Evolutionary conservation across 208 protist genomes (phyloP).

Genomic region (Crithidia fasciculata): DNA sequence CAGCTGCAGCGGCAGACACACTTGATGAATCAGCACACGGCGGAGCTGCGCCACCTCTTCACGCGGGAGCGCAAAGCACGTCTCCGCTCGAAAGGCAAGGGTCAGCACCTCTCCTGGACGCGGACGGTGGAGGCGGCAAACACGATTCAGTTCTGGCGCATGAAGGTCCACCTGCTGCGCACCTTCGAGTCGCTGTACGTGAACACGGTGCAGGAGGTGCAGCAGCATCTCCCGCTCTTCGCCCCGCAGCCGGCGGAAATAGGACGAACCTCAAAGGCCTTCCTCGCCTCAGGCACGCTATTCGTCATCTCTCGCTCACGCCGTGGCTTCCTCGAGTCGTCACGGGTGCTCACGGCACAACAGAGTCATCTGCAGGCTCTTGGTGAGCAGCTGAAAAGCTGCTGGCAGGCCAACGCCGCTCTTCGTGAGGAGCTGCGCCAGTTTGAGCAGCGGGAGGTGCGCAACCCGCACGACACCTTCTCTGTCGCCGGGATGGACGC

Average conservation of each 20-base stretch:
- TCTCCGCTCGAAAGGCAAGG: slow-evolving; percentile 18
- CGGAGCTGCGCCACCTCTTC: slow-evolving; percentile 17
- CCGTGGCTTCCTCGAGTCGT: slow-evolving; percentile 7
- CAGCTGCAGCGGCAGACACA: slow-evolving; percentile 20
- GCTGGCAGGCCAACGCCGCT: slow-evolving; percentile 24
- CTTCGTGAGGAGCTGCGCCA: slow-evolving; percentile 28
- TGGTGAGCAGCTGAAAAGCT: slow-evolving; percentile 18
- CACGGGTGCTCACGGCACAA: slow-evolving; percentile 16
- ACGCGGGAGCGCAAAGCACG: slow-evolving; percentile 21
- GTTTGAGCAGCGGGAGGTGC: slow-evolving; percentile 26
- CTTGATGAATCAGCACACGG: slow-evolving; percentile 8
- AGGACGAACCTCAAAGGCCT: too few species aligned
- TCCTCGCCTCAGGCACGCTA: not conserved
- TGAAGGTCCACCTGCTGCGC: slow-evolving; percentile 26
- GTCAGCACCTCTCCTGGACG: slow-evolving; percentile 33
- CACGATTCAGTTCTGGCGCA: slow-evolving; percentile 38
- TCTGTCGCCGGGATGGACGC: slow-evolving; percentile 25
- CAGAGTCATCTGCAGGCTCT: slow-evolving; percentile 21
- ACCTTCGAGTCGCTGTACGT: slow-evolving; percentile 30
- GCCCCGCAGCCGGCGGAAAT: not conserved
- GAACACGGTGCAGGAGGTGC: not conserved
- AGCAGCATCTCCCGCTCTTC: slow-evolving; percentile 14
- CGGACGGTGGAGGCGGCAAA: slow-evolving; percentile 35
- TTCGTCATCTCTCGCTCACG: not conserved
- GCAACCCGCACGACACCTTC: slow-evolving; percentile 25